Conservation (phyloP, 768 basidiomycete genomes). For the Tricholoma bakamatsutake region DNA sequence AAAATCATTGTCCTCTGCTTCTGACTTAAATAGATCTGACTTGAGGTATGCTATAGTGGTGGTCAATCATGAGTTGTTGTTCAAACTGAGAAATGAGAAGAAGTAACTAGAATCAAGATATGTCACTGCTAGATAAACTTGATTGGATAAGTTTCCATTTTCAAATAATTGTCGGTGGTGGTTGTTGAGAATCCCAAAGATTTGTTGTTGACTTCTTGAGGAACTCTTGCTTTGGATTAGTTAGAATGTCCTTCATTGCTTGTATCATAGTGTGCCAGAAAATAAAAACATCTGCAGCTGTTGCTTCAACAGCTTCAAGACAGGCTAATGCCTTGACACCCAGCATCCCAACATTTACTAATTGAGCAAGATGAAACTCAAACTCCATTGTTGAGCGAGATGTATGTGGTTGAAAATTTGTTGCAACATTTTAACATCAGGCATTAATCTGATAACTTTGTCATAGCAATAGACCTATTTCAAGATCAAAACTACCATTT, state of each 20-base stretch:
- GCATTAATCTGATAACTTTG: neutral
- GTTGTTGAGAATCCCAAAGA: conserved; percentile 4
- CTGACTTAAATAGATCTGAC: no score
- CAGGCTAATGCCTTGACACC: conserved; percentile 17
- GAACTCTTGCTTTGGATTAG: conserved; percentile 5
- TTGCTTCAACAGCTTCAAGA: conserved; percentile 23
- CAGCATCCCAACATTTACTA: conserved; percentile 2
- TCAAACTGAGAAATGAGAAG: neutral
- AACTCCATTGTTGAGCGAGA: no score
- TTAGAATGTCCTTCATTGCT: conserved; percentile 8
- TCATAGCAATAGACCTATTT: neutral
- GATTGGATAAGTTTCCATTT: conserved; percentile 8
- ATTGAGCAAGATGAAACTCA: no score
- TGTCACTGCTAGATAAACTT: conserved; percentile 10
- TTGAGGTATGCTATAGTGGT: neutral
- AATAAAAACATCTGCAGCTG: conserved; percentile 20
- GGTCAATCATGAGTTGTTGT: neutral
- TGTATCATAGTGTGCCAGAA: conserved; percentile 18
- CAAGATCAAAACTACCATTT: no score
- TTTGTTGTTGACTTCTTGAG: conserved; percentile 9
- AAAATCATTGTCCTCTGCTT: no score
- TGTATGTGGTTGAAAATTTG: neutral
- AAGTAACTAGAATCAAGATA: conserved; percentile 18
- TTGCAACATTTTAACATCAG: neutral
- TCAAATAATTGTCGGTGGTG: conserved; percentile 16